Conservation (phyloP, 768 basidiomycete species). For the Calocera viscosa region DNA sequence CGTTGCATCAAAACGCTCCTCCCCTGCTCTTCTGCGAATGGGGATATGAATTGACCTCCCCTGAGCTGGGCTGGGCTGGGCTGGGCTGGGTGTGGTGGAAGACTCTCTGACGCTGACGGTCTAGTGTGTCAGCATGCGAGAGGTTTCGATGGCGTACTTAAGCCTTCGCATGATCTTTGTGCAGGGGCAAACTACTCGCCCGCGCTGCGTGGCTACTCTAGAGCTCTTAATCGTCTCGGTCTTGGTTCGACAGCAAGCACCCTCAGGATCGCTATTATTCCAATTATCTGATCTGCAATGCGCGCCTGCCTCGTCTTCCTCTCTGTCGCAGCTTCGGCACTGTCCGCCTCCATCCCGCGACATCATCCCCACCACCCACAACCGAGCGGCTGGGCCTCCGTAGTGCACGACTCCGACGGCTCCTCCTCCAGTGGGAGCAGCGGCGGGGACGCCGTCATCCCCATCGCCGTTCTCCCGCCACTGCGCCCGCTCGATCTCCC, state of each 20-base stretch:
- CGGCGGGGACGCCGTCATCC: not conserved
- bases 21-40: not conserved
- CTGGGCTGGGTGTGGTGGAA: not conserved
- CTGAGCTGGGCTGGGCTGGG: constrained; percentile 5
- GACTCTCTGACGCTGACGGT: constrained; percentile 7
- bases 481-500: not conserved
- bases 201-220: too few species aligned
- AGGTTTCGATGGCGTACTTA: too few species aligned
- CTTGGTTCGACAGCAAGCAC: too few species aligned
- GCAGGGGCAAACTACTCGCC: too few species aligned
- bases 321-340: not conserved
- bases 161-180: too few species aligned
- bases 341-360: not conserved
- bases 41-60: too few species aligned
- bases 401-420: not conserved
- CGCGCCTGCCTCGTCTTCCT: not conserved
- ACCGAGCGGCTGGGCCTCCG: not conserved
- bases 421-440: not conserved
- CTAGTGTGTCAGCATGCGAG: not conserved
- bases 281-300: too few species aligned
- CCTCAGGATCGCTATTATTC: too few species aligned
- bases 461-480: not conserved
- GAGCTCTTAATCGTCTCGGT: too few species aligned
- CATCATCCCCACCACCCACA: not conserved
- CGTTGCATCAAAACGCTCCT: too few species aligned